Base-by-base conservation (phyloP, 225 moss, liverwort and hornwort genomes). In the Marchantia paleacea region DNA sequence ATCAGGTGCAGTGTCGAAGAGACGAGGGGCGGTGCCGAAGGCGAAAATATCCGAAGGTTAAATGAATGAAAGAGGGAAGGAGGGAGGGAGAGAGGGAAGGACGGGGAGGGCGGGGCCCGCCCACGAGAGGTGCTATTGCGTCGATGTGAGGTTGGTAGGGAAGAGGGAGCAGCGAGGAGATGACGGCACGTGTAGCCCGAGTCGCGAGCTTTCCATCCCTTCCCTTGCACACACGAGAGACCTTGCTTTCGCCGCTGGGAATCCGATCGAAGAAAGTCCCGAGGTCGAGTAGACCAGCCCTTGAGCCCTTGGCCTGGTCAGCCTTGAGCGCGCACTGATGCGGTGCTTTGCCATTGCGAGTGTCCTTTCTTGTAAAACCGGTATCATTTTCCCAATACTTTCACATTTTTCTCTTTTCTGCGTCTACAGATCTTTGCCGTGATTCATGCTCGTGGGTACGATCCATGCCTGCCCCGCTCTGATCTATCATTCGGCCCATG, bases 131-230 rank as follows among this genome's bases (percentile, higher is more conserved):
- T 9, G 57, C 57, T 65, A 18, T 65, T 65, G 25, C 65, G 65
- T 65, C 65, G n/a, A 65, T 24, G 25, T 57, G n/a, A 65, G 65
- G 65, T 65, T 65, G 65, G 65, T 65, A 24, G 65, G n/a, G 24
- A 24, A 10, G n/a, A 28, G n/a, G 65, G 65, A 22, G 25, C 65
- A 24, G 24, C 25, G 7, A 4, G 5, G 25, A 65, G 65, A 65
- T 65, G 65, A 24, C 0, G 65, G 26, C 65, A 65, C 65, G 65
- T 65, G 65, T 26, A 28, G 25, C 24, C 20, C 25, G 24, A 63
- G n/a, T 8, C 65, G 9, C 18, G 22, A 63, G 63, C 63, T 10
- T n/a, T 63, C 2, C 63, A 63, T 63, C 63, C 1, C 57, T 9
- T 9, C 57, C 57, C 57, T 19, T 57, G 57, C 57, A 13, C 57